Evolutionary conservation across 352 stramenopile species (phyloP).

Genomic region (Phytophthora agathidicida): DNA sequence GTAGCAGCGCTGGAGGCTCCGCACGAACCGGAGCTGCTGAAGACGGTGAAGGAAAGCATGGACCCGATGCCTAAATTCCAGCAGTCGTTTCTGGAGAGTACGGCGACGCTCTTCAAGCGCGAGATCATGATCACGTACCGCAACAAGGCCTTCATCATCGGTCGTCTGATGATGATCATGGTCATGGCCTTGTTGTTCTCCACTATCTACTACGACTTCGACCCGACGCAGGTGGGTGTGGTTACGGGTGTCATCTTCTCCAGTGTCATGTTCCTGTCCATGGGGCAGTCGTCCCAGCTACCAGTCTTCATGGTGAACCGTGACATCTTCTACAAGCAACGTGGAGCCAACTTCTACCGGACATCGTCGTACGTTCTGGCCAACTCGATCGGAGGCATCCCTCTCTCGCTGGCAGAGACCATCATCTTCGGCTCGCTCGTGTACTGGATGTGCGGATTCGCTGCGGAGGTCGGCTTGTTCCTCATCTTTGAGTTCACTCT

Average conservation of each 20-base stretch:
- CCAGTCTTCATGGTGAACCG: conserved; percentile 28
- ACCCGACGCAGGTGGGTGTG: conserved; percentile 17
- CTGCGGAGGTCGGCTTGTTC: conserved; percentile 25
- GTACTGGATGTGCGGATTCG: conserved; percentile 75
- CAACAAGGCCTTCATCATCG: conserved; percentile 27
- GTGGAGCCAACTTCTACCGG: conserved; percentile 50
- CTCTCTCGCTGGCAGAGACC: conserved; percentile 37
- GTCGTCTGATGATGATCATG: conserved; percentile 22
- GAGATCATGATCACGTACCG: conserved; percentile 46
- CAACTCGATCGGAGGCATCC: conserved; percentile 2
- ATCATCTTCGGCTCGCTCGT: conserved; percentile 81
- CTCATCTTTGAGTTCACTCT: conserved; percentile 45
- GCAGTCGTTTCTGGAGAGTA: conserved; percentile 65
- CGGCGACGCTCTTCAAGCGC: conserved; percentile 50
- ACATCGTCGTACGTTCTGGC: conserved; percentile 2
- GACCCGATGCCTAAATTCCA: conserved; percentile 44
- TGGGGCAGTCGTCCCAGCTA: conserved; percentile 38
- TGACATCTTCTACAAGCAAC: conserved; percentile 79
- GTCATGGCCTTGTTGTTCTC: conserved; percentile 32
- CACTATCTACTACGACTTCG: conserved; percentile 26
- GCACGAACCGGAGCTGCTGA: conserved; percentile 9
- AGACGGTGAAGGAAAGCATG: conserved; percentile 18
- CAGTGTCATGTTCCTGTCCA: conserved; percentile 64
- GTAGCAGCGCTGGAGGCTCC: conserved; percentile 32
- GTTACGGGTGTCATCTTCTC: conserved; percentile 74